Percentiles rank a stretch among this genome's conserved stretches.
Evolutionary conservation across 768 basidiomycete genomes (phyloP).

Genomic region (Rhizopogon vinicolor): DNA sequence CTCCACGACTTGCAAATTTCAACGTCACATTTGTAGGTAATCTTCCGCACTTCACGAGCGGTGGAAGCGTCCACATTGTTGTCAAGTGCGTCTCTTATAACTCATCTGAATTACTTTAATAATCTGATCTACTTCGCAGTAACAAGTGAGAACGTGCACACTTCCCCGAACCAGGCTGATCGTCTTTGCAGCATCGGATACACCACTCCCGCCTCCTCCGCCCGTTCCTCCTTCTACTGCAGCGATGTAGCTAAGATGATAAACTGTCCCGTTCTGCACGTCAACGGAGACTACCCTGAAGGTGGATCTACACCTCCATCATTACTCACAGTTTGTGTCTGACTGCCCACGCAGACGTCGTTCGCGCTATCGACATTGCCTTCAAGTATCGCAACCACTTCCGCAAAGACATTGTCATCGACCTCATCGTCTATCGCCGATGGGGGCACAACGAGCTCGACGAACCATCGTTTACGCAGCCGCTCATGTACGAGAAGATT

Average conservation of each 20-base stretch:
- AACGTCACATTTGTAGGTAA: constrained; percentile 46
- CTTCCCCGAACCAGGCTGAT: not conserved
- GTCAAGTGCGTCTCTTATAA: constrained; percentile 62
- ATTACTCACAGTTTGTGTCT: not conserved
- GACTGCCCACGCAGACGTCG: constrained; percentile 55
- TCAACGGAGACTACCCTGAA: constrained; percentile 90
- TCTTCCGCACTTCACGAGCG: constrained; percentile 87
- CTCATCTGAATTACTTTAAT: not conserved
- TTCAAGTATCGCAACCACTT: constrained; percentile 85
- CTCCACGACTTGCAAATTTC: not conserved
- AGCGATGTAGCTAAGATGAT: constrained; percentile 90
- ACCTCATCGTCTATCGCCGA: constrained; percentile 84
- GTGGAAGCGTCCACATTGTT: constrained; percentile 86
- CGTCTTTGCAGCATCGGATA: constrained; percentile 71
- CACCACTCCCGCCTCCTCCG: constrained; percentile 81
- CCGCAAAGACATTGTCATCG: constrained; percentile 87
- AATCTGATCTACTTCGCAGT: constrained; percentile 24
- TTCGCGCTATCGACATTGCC: constrained; percentile 80
- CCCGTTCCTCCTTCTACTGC: constrained; percentile 84
- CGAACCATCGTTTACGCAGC: constrained; percentile 82
- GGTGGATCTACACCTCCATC: constrained; percentile 29
- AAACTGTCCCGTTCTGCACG: constrained; percentile 83
- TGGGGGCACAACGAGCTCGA: constrained; percentile 92
- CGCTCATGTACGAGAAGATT: constrained; percentile 90
- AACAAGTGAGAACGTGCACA: constrained; percentile 44